Evolutionary conservation across 441 rosid genomes (phyloP).

Genomic region (Monsonia emarginata): DNA sequence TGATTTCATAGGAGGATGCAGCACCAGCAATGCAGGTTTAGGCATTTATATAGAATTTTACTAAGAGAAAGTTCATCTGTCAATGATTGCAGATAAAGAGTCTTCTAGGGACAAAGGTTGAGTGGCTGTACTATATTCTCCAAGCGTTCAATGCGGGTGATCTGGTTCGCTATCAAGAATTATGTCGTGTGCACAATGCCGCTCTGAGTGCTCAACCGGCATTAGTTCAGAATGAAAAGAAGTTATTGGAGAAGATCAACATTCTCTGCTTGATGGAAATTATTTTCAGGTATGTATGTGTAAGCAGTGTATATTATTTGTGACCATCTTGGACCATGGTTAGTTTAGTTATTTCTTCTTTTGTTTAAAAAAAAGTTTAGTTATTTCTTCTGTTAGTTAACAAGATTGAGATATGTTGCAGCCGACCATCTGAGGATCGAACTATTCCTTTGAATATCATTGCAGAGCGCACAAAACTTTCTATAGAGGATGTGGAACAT

Average conservation of each 20-base stretch:
- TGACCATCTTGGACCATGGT: neutral
- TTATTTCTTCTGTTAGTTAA: neutral
- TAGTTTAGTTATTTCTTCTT: neutral
- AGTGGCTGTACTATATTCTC: conserved; percentile 90
- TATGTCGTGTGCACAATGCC: conserved; percentile 71
- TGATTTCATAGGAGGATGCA: neutral
- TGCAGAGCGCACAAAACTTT: conserved; percentile 72
- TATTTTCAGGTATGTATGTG: conserved; percentile 61
- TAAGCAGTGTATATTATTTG: conserved; percentile 8
- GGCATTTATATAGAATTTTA: neutral
- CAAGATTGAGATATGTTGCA: conserved; percentile 27
- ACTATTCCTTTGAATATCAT: conserved; percentile 72
- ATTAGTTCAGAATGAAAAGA: conserved; percentile 70
- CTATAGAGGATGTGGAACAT: conserved; percentile 82
- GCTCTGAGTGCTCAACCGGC: conserved; percentile 87
- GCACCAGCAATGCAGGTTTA: neutral
- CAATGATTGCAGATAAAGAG: conserved; percentile 54
- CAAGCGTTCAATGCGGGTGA: conserved; percentile 86
- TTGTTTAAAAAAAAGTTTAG: neutral
- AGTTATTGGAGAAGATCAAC: conserved; percentile 82
- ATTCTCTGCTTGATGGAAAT: conserved; percentile 95
- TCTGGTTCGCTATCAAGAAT: conserved; percentile 68
- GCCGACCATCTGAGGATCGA: conserved; percentile 88
- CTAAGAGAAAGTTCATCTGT: neutral
- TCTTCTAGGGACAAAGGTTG: conserved; percentile 72